Conservation (phyloP, 1,139 yeast species). For the Candida sp. region DNA sequence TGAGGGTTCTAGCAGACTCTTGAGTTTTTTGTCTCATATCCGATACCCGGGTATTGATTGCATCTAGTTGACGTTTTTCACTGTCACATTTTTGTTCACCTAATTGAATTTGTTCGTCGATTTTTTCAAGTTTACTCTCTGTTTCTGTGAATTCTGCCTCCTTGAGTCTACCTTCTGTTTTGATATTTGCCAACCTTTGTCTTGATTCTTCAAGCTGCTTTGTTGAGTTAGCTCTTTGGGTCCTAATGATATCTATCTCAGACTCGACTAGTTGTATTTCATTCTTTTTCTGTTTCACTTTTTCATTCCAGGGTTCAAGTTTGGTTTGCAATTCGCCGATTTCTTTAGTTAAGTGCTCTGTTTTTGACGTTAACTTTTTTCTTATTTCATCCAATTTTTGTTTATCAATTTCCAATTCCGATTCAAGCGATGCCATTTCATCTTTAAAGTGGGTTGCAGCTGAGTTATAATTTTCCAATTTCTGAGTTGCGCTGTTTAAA, state of each 20-base stretch:
- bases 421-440: constrained; percentile 45
- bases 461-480: constrained; percentile 42
- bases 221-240: constrained; percentile 42
- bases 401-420: constrained; percentile 51
- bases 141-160: constrained; percentile 41
- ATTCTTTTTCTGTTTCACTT: constrained; percentile 63
- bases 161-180: constrained; percentile 51
- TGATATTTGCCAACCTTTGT: constrained; percentile 44
- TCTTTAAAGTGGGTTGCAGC: constrained; percentile 37
- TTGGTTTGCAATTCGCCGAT: constrained; percentile 62
- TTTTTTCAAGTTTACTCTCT: constrained; percentile 45
- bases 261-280: constrained; percentile 64
- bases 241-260: constrained; percentile 57
- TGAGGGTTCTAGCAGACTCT: constrained; percentile 60
- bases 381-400: constrained; percentile 59
- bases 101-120: constrained; percentile 48
- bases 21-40: constrained; percentile 58
- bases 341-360: constrained; percentile 58
- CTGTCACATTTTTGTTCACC: constrained; percentile 58
- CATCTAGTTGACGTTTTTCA: constrained; percentile 47
- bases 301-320: constrained; percentile 82
- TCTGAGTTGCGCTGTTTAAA: constrained; percentile 41
- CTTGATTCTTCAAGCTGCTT: constrained; percentile 47
- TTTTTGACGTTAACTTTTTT: constrained; percentile 66
- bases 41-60: constrained; percentile 53